Percentiles rank a stretch among this genome's conserved stretches.
These are phyloP conservation scores for Chaetoscypha palmicola DNA, from an alignment of 2,329 filamentous ascomycete species.

Conservation along the genomic window DNA sequence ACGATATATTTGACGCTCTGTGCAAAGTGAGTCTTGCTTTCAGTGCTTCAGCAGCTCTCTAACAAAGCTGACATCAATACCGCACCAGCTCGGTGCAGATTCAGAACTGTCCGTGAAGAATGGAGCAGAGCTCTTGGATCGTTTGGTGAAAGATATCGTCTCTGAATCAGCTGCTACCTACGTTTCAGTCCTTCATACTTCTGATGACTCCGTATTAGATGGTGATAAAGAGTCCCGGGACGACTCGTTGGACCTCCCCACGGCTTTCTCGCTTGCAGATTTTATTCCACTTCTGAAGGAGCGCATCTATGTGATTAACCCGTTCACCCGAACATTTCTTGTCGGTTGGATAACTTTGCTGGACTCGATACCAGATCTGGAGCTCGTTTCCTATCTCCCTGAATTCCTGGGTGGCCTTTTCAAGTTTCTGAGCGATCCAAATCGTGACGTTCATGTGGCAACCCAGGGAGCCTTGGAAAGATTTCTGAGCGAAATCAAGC, in stretches of 20 bases:
- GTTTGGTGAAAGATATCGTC: constrained; percentile 92
- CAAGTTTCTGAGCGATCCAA: constrained; percentile 85
- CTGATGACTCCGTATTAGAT: constrained; percentile 44
- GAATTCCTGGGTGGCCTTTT: constrained; percentile 86
- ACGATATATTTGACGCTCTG: constrained; percentile 94
- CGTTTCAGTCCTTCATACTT: constrained; percentile 73
- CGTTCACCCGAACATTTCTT: constrained; percentile 89
- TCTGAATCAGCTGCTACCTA: constrained; percentile 93
- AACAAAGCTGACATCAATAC: no score
- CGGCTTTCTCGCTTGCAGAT: constrained; percentile 81
- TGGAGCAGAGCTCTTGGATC: constrained; percentile 88
- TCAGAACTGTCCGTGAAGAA: constrained; percentile 97
- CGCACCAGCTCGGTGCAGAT: constrained; percentile 87
- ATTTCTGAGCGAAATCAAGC: constrained; percentile 88
- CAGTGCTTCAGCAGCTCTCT: background rate
- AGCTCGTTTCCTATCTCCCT: constrained; percentile 86
- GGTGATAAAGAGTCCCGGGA: constrained; percentile 41
- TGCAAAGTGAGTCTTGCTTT: constrained; percentile 63
- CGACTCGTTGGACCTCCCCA: constrained; percentile 53
- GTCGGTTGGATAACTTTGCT: constrained; percentile 93
- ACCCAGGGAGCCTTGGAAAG: constrained; percentile 84
- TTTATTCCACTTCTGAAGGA: constrained; percentile 95
- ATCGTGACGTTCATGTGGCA: constrained; percentile 87
- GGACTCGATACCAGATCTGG: constrained; percentile 93
- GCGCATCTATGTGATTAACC: constrained; percentile 87